Base-by-base conservation (phyloP, 371 early-diverging fungal genomes). In the Dichotomocladium elegans region DNA sequence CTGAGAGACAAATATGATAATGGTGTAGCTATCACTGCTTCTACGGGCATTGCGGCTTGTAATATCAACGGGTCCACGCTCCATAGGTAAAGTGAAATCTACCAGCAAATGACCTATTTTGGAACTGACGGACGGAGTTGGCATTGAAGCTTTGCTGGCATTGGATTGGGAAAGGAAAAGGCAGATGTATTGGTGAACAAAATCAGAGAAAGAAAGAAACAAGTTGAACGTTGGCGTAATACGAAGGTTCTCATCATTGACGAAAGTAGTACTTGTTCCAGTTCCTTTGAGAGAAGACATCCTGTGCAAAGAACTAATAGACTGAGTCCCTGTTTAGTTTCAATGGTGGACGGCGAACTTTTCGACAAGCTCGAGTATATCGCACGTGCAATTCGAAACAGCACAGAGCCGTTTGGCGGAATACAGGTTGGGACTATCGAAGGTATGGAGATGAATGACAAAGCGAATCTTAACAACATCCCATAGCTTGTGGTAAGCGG, bases 31-130 rank as follows among this genome's bases (percentile, higher is more conserved):
- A 77, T 92, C 2, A 91, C 92, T n/a, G 94, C 95, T 7, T 82
- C 94, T 1, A 95, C 96, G 0, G 92, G 92, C 4, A 83, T 92
- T 51, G 94, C 95, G 3, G 95, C 94, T 0, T 79, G 80, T 54
- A 87, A 92, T 56, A 88, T 95, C 53, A 80, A 81, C 19, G 95
- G 94, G 2, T 68, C 64, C 24, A 94, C 94, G 0, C 51, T 95
- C 24, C 92, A 95, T 29, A 68, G 73, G 63, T 68, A 58, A 25
- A 15, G 6, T 2, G 12, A 41, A 56, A 46, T n/a, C n/a, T n/a
- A n/a, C n/a, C n/a, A n/a, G n/a, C n/a, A n/a, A n/a, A n/a, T n/a
- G n/a, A n/a, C n/a, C n/a, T n/a, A n/a, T n/a, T n/a, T n/a, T n/a
- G n/a, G n/a, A n/a, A n/a, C n/a, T n/a, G n/a, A n/a, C n/a, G n/a